Evolutionary conservation across 2,329 filamentous ascomycete genomes (phyloP).

Genomic region (Ophidiomyces ophidiicola): DNA sequence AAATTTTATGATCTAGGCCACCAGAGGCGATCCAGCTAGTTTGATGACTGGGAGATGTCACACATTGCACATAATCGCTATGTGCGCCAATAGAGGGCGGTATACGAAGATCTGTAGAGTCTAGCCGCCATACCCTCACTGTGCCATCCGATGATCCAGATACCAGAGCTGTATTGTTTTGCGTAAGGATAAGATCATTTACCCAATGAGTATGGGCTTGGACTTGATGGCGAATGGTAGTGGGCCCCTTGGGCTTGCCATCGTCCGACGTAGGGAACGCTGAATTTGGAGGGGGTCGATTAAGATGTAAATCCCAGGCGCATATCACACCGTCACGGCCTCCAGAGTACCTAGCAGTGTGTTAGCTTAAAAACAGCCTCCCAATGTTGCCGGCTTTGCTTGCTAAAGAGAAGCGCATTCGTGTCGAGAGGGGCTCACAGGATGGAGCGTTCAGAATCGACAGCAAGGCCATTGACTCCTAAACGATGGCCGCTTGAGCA

Average conservation of each 20-base stretch:
- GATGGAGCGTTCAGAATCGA: slow-evolving; percentile 70
- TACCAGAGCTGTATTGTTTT: slow-evolving; percentile 66
- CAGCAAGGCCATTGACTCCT: slow-evolving; percentile 85
- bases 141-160: slow-evolving; percentile 90
- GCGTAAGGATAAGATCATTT: slow-evolving; percentile 75
- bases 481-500: slow-evolving; percentile 75
- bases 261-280: slow-evolving; percentile 22
- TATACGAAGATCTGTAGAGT: slow-evolving; percentile 48
- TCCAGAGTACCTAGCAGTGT: slow-evolving; percentile 69
- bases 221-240: slow-evolving; percentile 49
- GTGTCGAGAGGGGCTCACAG: slow-evolving; percentile 45
- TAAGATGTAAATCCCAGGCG: slow-evolving; percentile 78
- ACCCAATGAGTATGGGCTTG: slow-evolving; percentile 92
- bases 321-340: slow-evolving; percentile 92
- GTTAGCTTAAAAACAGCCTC: slow-evolving; percentile 15
- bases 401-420: slow-evolving; percentile 3
- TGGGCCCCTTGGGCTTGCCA: slow-evolving; percentile 27
- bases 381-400: slow-evolving; percentile 3
- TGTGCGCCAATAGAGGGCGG: slow-evolving; percentile 75
- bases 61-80: slow-evolving; percentile 89
- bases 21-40: slow-evolving; percentile 86
- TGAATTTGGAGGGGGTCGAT: slow-evolving; percentile 37
- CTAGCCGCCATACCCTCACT: slow-evolving; percentile 82
- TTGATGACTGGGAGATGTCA: slow-evolving; percentile 61
- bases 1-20: slow-evolving; percentile 82